Evolutionary conservation across 2,329 filamentous ascomycete species (phyloP).

Genomic region (Beauveria bassiana): DNA sequence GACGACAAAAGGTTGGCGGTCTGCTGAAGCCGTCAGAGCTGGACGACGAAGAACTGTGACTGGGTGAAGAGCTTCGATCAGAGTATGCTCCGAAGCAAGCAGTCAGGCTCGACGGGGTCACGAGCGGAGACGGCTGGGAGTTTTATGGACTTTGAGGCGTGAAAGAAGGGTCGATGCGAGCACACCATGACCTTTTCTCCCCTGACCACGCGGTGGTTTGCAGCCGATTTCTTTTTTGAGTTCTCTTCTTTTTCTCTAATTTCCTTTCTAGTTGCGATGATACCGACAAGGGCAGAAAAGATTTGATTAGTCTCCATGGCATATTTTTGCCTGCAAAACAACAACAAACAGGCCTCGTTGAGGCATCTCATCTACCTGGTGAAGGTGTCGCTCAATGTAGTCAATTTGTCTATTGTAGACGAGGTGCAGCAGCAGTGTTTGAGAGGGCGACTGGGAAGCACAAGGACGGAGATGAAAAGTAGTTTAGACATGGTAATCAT

Average conservation of each 20-base stretch:
- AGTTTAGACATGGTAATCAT: neutral
- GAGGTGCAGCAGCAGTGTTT: neutral
- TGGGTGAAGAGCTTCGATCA: conserved; percentile 57
- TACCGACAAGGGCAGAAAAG: conserved; percentile 9
- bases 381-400: neutral
- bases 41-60: conserved; percentile 87
- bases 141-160: conserved; percentile 49
- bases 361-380: neutral
- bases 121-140: conserved; percentile 52
- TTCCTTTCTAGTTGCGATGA: conserved; percentile 12
- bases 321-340: neutral
- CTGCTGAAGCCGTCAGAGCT: conserved; percentile 96
- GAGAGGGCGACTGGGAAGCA: neutral
- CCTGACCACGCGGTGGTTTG: neutral
- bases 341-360: neutral
- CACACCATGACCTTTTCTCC: neutral
- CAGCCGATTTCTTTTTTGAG: neutral
- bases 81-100: conserved; percentile 42
- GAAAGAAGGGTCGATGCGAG: neutral
- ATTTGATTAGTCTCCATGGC: conserved; percentile 3
- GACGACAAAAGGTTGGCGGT: conserved; percentile 89
- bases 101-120: conserved; percentile 20
- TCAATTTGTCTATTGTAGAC: neutral
- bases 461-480: neutral
- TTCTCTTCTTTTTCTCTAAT: conserved; percentile 3